A percentile compares a stretch with the other conserved stretches of the same genome.
phyloP scores from a whole-genome alignment of 768 basidiomycete species.

The Xerocomus potaroensis region DNA sequence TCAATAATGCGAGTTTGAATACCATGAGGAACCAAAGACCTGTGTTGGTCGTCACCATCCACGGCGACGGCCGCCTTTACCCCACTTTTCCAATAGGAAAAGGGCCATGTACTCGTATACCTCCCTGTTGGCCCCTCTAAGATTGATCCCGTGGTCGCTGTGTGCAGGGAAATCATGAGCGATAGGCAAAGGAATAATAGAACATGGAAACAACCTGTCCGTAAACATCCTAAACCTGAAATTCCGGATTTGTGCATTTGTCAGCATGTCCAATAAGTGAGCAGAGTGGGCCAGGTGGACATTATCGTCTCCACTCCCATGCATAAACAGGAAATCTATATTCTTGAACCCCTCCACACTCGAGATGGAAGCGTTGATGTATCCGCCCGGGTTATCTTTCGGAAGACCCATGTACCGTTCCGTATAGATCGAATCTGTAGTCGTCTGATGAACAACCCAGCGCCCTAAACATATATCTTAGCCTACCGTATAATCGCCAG shows the following conservation, averaged over 20 bases:
- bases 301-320: constrained; percentile 96
- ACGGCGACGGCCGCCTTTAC: constrained; percentile 67
- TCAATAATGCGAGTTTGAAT: constrained; percentile 5
- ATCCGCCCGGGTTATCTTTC: constrained; percentile 74
- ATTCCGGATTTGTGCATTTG: constrained; percentile 62
- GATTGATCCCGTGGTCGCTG: constrained; percentile 78
- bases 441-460: background rate
- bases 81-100: constrained; percentile 92
- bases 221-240: constrained; percentile 96
- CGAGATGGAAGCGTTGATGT: constrained; percentile 82
- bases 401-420: constrained; percentile 96
- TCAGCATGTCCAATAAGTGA: constrained; percentile 91
- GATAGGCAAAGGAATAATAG: background rate
- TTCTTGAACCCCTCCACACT: constrained; percentile 84
- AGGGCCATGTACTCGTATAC: constrained; percentile 81
- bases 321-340: constrained; percentile 78
- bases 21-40: background rate
- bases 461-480: background rate
- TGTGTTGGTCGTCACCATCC: constrained; percentile 43
- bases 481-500: constrained; percentile 72
- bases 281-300: constrained; percentile 93
- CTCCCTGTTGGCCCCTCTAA: constrained; percentile 76
- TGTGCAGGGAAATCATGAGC: constrained; percentile 7
- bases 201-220: constrained; percentile 61
- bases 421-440: constrained; percentile 88